Evolutionary conservation across 495 filamentous ascomycete species (phyloP).

Genomic region (Podospora appendiculata): DNA sequence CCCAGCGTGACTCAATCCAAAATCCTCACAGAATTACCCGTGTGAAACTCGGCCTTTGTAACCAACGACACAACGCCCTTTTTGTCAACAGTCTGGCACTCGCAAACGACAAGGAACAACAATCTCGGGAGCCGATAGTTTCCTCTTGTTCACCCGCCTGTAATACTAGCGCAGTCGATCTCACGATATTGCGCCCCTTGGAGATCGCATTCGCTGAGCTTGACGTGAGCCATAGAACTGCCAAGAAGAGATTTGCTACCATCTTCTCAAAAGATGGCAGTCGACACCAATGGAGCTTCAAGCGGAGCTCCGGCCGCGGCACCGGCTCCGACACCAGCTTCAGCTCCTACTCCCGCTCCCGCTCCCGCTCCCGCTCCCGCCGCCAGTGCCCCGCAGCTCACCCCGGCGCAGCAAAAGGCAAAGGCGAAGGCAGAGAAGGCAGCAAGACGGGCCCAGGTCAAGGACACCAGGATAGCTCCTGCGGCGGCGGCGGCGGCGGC

Average conservation of each 20-base stretch:
- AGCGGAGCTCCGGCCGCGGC: slow-evolving; percentile 3
- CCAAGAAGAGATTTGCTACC: not conserved
- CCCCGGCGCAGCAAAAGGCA: slow-evolving; percentile 65
- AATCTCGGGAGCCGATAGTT: too few species aligned
- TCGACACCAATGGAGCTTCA: slow-evolving; percentile 12
- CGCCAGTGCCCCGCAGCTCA: slow-evolving; percentile 35
- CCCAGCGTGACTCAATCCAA: slow-evolving; percentile 1
- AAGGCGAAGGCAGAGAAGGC: slow-evolving; percentile 72
- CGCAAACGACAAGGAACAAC: too few species aligned
- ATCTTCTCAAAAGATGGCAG: slow-evolving; percentile 14
- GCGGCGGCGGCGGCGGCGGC: slow-evolving; percentile 6
- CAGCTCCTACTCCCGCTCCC: not conserved
- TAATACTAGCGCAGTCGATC: too few species aligned
- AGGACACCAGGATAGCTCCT: slow-evolving; percentile 35
- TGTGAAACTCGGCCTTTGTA: not conserved
- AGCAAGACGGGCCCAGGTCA: slow-evolving; percentile 58
- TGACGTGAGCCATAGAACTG: not conserved
- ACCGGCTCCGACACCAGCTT: not conserved
- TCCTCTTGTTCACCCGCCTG: too few species aligned
- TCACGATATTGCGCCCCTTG: not conserved
- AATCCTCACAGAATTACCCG: not conserved
- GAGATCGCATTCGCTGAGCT: not conserved
- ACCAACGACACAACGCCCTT: not conserved
- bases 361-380: slow-evolving; percentile 1
- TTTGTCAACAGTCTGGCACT: not conserved